These are phyloP conservation scores for Porphyridium purpureum DNA, from an alignment of 23 red algal species.

Conservation along the genomic window DNA sequence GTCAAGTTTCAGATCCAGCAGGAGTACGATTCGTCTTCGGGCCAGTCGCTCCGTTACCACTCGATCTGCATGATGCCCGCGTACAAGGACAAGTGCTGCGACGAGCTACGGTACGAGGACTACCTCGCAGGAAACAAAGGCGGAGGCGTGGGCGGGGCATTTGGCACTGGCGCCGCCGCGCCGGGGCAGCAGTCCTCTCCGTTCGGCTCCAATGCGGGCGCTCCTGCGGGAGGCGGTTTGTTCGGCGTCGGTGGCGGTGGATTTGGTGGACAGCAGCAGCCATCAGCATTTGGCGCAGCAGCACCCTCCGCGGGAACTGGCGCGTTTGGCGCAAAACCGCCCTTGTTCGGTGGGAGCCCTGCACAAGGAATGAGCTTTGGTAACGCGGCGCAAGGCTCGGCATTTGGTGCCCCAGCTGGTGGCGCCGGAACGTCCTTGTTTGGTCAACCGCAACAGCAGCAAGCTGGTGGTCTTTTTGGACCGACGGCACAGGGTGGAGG, in stretches of 20 bases:
- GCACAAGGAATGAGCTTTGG: too few species aligned
- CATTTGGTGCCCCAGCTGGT: neutral
- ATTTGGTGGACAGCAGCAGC: conserved; percentile 1
- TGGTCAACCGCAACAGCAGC: neutral
- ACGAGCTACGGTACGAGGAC: conserved; percentile 58
- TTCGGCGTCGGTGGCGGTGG: conserved; percentile 1
- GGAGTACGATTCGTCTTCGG: neutral
- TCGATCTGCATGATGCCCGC: conserved; percentile 1
- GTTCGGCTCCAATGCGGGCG: too few species aligned
- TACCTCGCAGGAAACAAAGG: conserved; percentile 55
- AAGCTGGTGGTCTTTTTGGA: neutral
- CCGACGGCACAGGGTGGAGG: neutral
- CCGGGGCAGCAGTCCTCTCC: neutral
- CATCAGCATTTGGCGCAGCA: neutral
- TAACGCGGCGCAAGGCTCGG: neutral
- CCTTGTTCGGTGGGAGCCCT: neutral
- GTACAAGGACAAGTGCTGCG: conserved; percentile 2
- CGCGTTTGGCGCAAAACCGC: neutral
- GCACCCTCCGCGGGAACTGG: neutral
- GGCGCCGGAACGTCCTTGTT: neutral
- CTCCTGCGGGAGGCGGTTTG: neutral
- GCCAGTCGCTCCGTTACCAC: neutral
- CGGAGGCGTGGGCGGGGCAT: neutral
- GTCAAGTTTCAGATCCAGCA: neutral
- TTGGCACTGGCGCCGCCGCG: neutral